Evolutionary conservation across 1,284 basidiomycete genomes (phyloP).

Genomic region (Wolfiporia cocos): DNA sequence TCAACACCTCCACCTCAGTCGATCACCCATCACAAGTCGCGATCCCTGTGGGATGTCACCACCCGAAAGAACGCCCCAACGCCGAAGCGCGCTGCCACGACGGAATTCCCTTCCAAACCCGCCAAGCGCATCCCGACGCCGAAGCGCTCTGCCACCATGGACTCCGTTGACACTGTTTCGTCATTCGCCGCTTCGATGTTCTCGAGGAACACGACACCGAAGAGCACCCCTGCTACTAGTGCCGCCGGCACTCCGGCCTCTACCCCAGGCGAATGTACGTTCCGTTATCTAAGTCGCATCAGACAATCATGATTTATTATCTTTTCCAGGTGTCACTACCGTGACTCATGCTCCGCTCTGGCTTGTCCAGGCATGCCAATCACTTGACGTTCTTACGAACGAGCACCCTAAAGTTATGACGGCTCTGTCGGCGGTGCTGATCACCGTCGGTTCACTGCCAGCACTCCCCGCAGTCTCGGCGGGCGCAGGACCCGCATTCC

Average conservation of each 20-base stretch:
- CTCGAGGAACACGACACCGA: constrained; percentile 3
- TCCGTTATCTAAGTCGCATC: not conserved
- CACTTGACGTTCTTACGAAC: constrained; percentile 62
- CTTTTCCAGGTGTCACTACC: constrained; percentile 37
- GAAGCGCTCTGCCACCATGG: constrained; percentile 23
- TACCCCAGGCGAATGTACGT: constrained; percentile 25
- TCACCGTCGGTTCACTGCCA: constrained; percentile 69
- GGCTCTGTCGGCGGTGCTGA: constrained; percentile 65
- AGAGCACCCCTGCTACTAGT: constrained; percentile 14
- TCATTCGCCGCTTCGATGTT: constrained; percentile 13
- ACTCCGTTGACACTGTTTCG: constrained; percentile 22
- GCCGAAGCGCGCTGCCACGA: constrained; percentile 21
- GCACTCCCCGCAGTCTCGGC: constrained; percentile 60
- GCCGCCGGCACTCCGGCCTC: constrained; percentile 18
- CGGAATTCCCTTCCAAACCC: too few species aligned
- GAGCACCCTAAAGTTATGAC: constrained; percentile 75
- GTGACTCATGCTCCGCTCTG: constrained; percentile 61
- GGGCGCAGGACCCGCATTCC: constrained; percentile 60
- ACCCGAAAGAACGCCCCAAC: constrained; percentile 22
- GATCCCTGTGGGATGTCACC: constrained; percentile 19
- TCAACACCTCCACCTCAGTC: constrained; percentile 12
- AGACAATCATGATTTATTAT: constrained; percentile 6
- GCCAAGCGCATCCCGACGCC: too few species aligned
- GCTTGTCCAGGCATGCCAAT: constrained; percentile 68
- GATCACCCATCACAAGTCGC: too few species aligned